phyloP scores from a whole-genome alignment of 371 early-diverging fungal species.

The Syncephalastrum sp. region DNA sequence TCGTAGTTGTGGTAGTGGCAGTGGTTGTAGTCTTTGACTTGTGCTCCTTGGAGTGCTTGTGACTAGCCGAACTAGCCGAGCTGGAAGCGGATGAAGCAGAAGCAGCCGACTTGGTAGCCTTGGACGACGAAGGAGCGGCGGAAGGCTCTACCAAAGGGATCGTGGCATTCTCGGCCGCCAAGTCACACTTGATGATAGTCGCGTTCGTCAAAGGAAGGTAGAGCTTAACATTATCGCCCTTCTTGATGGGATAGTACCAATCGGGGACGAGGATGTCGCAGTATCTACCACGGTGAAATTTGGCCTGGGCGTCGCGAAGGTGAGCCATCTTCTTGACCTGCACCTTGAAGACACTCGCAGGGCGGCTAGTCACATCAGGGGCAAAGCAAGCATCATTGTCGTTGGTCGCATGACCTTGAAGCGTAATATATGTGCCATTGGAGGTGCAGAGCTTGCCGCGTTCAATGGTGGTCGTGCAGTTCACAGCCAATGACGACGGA shows the following conservation, averaged over 20 bases:
- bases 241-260: constrained; percentile 10
- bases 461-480: constrained; percentile 10
- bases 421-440: constrained; percentile 6
- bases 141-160: neutral
- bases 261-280: constrained; percentile 13
- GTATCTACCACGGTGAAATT: constrained; percentile 10
- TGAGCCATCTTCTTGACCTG: constrained; percentile 3
- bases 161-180: neutral
- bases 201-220: constrained; percentile 11
- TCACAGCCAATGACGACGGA: neutral
- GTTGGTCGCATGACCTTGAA: constrained; percentile 13
- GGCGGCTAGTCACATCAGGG: constrained; percentile 3
- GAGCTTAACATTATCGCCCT: constrained; percentile 5
- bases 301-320: constrained; percentile 10
- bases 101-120: constrained; percentile 2
- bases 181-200: constrained; percentile 12
- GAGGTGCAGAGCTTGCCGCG: constrained; percentile 7
- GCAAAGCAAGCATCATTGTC: constrained; percentile 6
- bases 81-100: neutral
- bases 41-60: neutral
- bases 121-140: neutral
- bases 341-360: constrained; percentile 9
- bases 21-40: constrained; percentile 11
- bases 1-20: constrained; percentile 27
- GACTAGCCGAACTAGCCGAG: neutral